Evolutionary conservation across 768 basidiomycete species (phyloP), one percentile per base, ranked within the genome.

Genomic region (Lactarius sanguifluus): DNA sequence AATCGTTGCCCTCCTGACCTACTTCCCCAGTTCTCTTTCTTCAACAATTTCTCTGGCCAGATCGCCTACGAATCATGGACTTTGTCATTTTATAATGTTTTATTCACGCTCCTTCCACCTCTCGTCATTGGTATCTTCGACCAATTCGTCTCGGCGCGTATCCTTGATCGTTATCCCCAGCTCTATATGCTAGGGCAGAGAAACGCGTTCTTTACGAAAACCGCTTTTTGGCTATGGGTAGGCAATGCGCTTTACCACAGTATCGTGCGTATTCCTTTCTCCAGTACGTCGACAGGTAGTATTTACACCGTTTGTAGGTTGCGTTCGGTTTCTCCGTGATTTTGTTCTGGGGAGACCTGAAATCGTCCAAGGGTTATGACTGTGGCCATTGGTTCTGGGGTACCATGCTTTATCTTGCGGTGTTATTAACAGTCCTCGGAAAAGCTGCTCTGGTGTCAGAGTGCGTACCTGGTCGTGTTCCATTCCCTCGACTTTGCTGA

Each of bases 61-160:
- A 96, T 98, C 68, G 92, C 94, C 59, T 96, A 95, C 75, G 97
- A 99, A 79, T 97, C 96, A 25, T 99, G 97, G 97, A 96, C 97
- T 9, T 84, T 98, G 73, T 95, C 97, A 0, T 83, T 96, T 73
- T 98, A 97, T 81, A 97, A 97, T 75, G 94, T 98, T 72, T 76
- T 97, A 58, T 98, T 98, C 81, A 96, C 96, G 47, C 85, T 99
- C 41, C 83, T 99, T 1, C 96, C 97, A 0, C 97, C 97, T 0
- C 84, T 99, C 59, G 97, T 99, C 62, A 96, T 99, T 71, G 97
- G 97, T 43, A 84, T 99, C 57, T 98, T 98, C 74, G 97, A 98
- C 76, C 97, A 99, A 73, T 98, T 98, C 71, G 97, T 98, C 58
- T 96, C 94, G 2, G 97, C 97, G 3, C 86, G 97, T 25, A 92